These are phyloP conservation scores for Heliamphora pulchella DNA, from an alignment of 179 eudicot genomes.

Conservation along the genomic window DNA sequence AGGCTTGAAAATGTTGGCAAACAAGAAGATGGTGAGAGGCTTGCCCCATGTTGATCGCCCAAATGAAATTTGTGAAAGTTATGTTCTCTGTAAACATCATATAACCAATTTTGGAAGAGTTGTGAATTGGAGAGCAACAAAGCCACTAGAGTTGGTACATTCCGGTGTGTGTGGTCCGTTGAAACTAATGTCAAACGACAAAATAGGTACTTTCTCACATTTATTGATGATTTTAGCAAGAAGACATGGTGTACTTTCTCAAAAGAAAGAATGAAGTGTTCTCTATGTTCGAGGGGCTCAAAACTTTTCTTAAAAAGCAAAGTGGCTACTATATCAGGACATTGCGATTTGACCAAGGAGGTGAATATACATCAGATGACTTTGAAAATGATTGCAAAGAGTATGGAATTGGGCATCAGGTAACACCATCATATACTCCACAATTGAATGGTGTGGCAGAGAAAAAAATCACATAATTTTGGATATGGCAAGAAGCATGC, in stretches of 20 bases:
- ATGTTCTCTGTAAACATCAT: background rate
- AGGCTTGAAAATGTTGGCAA: background rate
- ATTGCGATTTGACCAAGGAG: background rate
- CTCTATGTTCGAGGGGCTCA: background rate
- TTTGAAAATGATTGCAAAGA: background rate
- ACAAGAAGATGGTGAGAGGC: background rate
- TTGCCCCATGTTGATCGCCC: background rate
- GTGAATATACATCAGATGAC: background rate
- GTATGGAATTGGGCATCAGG: background rate
- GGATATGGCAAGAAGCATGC: slow-evolving; percentile 10
- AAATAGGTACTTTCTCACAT: background rate
- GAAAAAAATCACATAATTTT: background rate
- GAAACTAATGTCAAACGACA: background rate
- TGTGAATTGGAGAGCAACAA: background rate
- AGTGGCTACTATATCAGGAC: background rate
- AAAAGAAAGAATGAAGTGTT: background rate
- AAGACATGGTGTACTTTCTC: slow-evolving; percentile 7
- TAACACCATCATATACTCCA: background rate
- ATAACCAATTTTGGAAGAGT: background rate
- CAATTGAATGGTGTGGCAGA: background rate
- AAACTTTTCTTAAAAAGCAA: background rate
- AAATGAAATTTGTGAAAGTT: background rate
- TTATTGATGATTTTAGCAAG: background rate
- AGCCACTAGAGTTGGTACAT: slow-evolving; percentile 1
- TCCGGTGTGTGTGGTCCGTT: background rate